Evolutionary conservation across 768 basidiomycete genomes (phyloP).

Genomic region (Trametes elegans): DNA sequence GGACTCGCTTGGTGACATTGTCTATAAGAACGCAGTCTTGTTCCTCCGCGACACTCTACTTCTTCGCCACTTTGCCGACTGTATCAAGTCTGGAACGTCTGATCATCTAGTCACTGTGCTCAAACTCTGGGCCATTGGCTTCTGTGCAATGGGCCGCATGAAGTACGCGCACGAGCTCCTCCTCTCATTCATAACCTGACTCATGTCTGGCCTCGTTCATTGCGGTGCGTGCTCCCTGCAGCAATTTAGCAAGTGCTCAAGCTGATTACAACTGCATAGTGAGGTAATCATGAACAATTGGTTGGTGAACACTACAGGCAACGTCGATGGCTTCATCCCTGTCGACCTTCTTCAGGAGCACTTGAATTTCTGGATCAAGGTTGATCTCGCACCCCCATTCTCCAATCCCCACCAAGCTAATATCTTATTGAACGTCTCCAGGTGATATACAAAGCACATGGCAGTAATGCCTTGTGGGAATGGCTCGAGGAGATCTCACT

Average conservation of each 20-base stretch:
- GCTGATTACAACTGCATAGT: no score
- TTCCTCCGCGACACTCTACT: slow-evolving; percentile 33
- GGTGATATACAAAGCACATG: slow-evolving; percentile 31
- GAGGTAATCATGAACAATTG: no score
- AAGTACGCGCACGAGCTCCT: slow-evolving; percentile 37
- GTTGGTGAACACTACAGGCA: no score
- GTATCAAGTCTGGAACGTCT: slow-evolving; percentile 32
- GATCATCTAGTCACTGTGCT: slow-evolving; percentile 30
- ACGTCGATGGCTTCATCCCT: not conserved
- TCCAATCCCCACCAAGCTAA: not conserved
- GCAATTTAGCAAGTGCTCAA: no score
- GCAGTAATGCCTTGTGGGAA: slow-evolving; percentile 32
- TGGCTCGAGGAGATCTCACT: slow-evolving; percentile 33
- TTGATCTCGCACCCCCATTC: not conserved
- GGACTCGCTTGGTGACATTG: slow-evolving; percentile 20
- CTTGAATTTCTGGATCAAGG: slow-evolving; percentile 35
- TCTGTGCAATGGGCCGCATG: slow-evolving; percentile 31
- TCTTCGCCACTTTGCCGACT: slow-evolving; percentile 30
- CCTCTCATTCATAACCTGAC: slow-evolving; percentile 29
- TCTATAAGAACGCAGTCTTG: slow-evolving; percentile 23
- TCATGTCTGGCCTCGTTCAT: no score
- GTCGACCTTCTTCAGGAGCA: slow-evolving; percentile 37
- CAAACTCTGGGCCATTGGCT: slow-evolving; percentile 28
- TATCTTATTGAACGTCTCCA: no score
- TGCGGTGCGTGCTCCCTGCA: no score